Evolutionary conservation across 495 filamentous ascomycete genomes (phyloP).

Genomic region (Chaetomium cochliodes): DNA sequence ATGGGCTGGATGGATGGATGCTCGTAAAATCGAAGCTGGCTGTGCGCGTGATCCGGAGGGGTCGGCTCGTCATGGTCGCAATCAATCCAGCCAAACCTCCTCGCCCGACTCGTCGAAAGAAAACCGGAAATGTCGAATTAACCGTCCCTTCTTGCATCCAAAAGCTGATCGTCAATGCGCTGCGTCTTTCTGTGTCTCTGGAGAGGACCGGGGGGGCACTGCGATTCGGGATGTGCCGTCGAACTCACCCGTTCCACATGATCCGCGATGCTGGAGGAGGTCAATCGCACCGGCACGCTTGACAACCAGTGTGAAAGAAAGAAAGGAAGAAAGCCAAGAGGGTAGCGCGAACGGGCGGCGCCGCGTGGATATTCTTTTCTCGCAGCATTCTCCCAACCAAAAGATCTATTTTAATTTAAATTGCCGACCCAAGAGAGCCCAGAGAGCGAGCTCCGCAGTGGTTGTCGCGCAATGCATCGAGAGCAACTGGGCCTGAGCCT

Average conservation of each 20-base stretch:
- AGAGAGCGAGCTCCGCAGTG: constrained; percentile 18
- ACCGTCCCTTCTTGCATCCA: constrained; percentile 12
- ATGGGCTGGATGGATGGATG: constrained; percentile 21
- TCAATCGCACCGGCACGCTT: constrained; percentile 20
- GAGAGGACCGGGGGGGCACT: neutral
- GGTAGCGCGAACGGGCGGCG: constrained; percentile 19
- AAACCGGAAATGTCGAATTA: constrained; percentile 9
- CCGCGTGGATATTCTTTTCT: constrained; percentile 17
- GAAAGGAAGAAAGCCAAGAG: no score
- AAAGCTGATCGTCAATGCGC: neutral
- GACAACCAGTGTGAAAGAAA: constrained; percentile 3
- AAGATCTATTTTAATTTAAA: constrained; percentile 25
- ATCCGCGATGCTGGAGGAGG: constrained; percentile 8
- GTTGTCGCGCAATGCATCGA: neutral
- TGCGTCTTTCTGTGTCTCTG: neutral
- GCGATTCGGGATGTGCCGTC: neutral
- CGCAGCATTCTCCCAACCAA: neutral
- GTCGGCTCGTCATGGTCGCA: constrained; percentile 33
- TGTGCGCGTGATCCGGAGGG: constrained; percentile 27
- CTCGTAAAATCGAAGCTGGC: constrained; percentile 30
- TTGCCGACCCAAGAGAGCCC: constrained; percentile 18
- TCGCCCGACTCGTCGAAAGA: constrained; percentile 13
- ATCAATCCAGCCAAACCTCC: constrained; percentile 32
- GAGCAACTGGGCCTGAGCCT: constrained; percentile 17
- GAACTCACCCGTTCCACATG: constrained; percentile 18